These are phyloP conservation scores for Ganoderma multipileum DNA, from an alignment of 1,284 basidiomycete genomes.

Conservation along the genomic window DNA sequence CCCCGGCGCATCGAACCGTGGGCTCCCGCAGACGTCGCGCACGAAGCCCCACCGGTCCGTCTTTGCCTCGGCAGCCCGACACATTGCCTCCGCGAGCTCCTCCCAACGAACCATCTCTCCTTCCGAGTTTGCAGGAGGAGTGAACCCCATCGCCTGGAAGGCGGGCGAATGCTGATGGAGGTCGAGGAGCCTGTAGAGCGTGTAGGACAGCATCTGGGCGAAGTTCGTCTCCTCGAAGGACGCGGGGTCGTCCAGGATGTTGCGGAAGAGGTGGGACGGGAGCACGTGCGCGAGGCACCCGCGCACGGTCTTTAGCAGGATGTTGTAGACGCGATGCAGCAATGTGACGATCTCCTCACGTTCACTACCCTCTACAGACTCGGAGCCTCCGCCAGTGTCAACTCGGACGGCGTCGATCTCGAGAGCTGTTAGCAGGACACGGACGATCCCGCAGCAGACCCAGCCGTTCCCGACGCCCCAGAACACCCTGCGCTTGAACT, in stretches of 20 bases:
- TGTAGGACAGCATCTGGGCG: conserved; percentile 36
- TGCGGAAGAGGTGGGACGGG: conserved; percentile 33
- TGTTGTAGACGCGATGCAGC: conserved; percentile 19
- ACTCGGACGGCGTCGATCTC: conserved; percentile 6
- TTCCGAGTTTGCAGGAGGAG: background rate
- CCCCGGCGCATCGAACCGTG: conserved; percentile 32
- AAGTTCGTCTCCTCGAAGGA: conserved; percentile 38
- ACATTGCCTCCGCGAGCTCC: conserved; percentile 25
- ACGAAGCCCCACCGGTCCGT: conserved; percentile 36
- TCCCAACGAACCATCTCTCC: conserved; percentile 20
- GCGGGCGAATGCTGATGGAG: conserved; percentile 20
- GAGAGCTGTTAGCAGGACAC: conserved; percentile 26
- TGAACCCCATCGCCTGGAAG: conserved; percentile 14
- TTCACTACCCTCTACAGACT: background rate
- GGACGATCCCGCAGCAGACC: conserved; percentile 37
- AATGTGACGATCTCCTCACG: background rate
- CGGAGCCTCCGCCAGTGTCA: conserved; percentile 2
- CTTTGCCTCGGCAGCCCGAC: conserved; percentile 28
- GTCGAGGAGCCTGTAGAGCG: conserved; percentile 33
- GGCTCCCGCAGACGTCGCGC: conserved; percentile 36
- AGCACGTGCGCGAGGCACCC: conserved; percentile 31
- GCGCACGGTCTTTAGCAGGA: conserved; percentile 29
- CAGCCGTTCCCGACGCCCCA: conserved; percentile 40
- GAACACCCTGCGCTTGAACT: conserved; percentile 30
- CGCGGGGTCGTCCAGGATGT: conserved; percentile 34